These are phyloP conservation scores for Colletotrichum paranaense DNA, from an alignment of 2,329 filamentous ascomycete species.

Conservation along the genomic window DNA sequence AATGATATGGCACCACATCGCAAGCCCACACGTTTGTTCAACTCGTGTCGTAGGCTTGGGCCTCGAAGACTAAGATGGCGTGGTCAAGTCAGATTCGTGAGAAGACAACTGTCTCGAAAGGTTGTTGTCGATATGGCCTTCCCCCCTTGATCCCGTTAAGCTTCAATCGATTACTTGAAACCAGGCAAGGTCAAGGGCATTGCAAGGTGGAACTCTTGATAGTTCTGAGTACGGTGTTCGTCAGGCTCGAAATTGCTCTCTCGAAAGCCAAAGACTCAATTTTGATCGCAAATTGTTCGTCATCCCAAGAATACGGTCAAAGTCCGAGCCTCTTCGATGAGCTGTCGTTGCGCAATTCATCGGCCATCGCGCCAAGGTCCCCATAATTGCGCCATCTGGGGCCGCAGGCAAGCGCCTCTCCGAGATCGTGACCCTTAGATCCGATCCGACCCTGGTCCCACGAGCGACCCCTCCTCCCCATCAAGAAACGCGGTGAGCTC, in stretches of 20 bases:
- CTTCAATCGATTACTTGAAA: too few relatives aligned
- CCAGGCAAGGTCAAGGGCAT: too few relatives aligned
- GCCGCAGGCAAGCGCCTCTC: background rate
- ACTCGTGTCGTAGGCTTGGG: too few relatives aligned
- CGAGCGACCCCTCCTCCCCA: background rate
- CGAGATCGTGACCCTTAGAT: constrained; percentile 19
- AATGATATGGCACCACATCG: too few relatives aligned
- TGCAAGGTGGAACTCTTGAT: too few relatives aligned
- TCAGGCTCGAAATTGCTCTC: background rate
- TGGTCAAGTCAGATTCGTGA: too few relatives aligned
- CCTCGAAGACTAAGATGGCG: too few relatives aligned
- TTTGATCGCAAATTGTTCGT: background rate
- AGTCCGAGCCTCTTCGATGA: background rate
- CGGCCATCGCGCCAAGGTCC: constrained; percentile 15
- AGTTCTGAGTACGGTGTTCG: too few relatives aligned
- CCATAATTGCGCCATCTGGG: constrained; percentile 32
- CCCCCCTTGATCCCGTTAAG: too few relatives aligned
- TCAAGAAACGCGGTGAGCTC: background rate
- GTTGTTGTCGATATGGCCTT: too few relatives aligned
- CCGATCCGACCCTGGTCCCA: constrained; percentile 17
- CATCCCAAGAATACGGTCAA: background rate
- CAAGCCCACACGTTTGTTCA: too few relatives aligned
- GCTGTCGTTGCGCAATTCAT: background rate
- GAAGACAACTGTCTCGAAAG: too few relatives aligned
- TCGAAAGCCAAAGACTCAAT: background rate